Conservation (phyloP, 164 flowering plant genomes). For the Nelumbo lutea region DNA sequence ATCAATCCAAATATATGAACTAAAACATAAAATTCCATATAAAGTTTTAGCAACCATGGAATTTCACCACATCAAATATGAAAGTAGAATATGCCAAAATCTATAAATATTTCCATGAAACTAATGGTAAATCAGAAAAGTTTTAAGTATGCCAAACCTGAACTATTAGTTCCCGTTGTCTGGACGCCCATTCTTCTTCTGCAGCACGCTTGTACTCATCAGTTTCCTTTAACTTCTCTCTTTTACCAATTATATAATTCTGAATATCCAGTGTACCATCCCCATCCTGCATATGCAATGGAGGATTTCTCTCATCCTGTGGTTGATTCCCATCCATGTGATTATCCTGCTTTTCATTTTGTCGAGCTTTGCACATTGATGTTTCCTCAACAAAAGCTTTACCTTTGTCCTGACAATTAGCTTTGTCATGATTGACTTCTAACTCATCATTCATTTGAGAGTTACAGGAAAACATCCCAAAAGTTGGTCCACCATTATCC, state of each 20-base stretch:
- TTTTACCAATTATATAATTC: slow-evolving; percentile 35
- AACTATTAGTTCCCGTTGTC: slow-evolving; percentile 54
- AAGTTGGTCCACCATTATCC: neutral
- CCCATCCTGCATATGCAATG: slow-evolving; percentile 6
- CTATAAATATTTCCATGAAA: neutral
- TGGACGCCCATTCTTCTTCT: slow-evolving; percentile 80
- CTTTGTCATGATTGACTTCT: neutral
- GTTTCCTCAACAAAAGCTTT: slow-evolving; percentile 3
- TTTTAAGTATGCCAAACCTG: slow-evolving; percentile 45
- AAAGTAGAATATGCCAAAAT: neutral
- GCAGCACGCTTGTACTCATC: slow-evolving; percentile 66
- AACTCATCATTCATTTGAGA: neutral
- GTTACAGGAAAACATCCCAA: neutral
- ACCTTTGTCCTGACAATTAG: slow-evolving; percentile 6
- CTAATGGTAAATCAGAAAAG: neutral
- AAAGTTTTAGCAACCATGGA: too few species aligned
- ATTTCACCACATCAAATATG: too few species aligned
- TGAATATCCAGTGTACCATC: slow-evolving; percentile 13
- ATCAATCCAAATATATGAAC: neutral
- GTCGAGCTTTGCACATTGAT: neutral
- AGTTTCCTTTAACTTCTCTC: slow-evolving; percentile 81
- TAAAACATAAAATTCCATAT: neutral
- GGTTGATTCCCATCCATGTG: neutral
- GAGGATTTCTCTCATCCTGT: neutral
- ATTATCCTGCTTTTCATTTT: slow-evolving; percentile 7